Evolutionary conservation across 495 filamentous ascomycete species (phyloP).

Genomic region (Penicillium longicatenatum): DNA sequence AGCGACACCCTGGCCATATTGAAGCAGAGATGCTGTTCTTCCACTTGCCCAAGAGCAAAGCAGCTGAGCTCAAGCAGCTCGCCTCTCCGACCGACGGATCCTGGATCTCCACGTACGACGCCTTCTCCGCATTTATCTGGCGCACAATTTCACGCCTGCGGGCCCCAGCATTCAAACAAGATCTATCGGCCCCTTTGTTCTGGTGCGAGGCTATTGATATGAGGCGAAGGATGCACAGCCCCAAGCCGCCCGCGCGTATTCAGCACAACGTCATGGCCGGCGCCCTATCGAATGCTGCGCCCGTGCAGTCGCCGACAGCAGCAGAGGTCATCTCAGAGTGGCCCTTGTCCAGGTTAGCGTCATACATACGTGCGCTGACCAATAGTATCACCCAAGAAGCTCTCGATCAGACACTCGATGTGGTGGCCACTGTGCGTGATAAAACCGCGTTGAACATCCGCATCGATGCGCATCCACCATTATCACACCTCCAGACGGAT

Average conservation of each 20-base stretch:
- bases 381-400: constrained; percentile 34
- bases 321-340: background rate
- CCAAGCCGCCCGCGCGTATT: constrained; percentile 28
- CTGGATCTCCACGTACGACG: constrained; percentile 48
- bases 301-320: background rate
- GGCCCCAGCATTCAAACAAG: constrained; percentile 31
- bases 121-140: constrained; percentile 42
- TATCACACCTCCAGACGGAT: constrained; percentile 29
- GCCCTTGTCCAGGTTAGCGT: constrained; percentile 36
- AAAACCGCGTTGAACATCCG: constrained; percentile 32
- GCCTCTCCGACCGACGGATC: constrained; percentile 30
- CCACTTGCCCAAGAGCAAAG: constrained; percentile 46
- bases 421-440: constrained; percentile 39
- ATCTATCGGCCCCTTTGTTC: constrained; percentile 24
- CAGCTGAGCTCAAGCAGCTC: constrained; percentile 39
- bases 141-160: constrained; percentile 36
- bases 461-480: constrained; percentile 19
- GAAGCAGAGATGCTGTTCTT: constrained; percentile 33
- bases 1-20: constrained; percentile 33
- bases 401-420: constrained; percentile 27
- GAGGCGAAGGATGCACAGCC: constrained; percentile 35
- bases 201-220: constrained; percentile 44
- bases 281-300: constrained; percentile 17
- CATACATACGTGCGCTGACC: constrained; percentile 40
- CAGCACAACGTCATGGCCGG: constrained; percentile 41